Conservation (phyloP, 257 asterid species). For the Solanum ossicruentum region DNA sequence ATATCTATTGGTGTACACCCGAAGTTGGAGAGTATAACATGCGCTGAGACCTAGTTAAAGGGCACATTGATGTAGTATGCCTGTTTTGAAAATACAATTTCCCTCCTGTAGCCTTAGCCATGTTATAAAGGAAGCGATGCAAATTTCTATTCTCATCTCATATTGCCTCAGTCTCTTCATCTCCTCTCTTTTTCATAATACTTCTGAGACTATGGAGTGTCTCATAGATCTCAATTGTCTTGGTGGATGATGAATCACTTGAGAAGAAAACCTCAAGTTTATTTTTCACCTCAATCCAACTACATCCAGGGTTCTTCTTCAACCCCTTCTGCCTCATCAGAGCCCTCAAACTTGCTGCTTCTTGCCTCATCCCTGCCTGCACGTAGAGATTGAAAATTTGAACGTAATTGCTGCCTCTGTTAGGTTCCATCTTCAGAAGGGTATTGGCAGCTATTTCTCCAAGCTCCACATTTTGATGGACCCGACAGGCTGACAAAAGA, state of each 20-base stretch:
- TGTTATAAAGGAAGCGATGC: background rate
- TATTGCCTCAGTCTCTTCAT: conserved; percentile 12
- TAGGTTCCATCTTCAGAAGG: conserved; percentile 41
- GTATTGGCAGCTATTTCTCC: conserved; percentile 72
- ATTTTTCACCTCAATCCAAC: conserved; percentile 73
- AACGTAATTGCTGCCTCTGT: conserved; percentile 45
- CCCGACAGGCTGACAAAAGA: conserved; percentile 63
- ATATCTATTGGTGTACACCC: too few species aligned
- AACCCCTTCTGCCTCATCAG: conserved; percentile 56
- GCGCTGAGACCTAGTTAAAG: too few species aligned
- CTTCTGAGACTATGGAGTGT: conserved; percentile 27
- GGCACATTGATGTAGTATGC: too few species aligned
- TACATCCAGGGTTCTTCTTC: conserved; percentile 67
- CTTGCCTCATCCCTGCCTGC: conserved; percentile 51
- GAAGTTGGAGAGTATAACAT: too few species aligned
- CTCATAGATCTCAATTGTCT: conserved; percentile 31
- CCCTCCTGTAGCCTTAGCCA: background rate
- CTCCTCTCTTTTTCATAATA: conserved; percentile 24
- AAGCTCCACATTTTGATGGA: conserved; percentile 43
- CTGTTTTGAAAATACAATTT: background rate
- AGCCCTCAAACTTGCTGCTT: conserved; percentile 63
- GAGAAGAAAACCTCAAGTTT: conserved; percentile 59
- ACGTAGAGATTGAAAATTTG: conserved; percentile 59
- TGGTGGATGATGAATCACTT: conserved; percentile 45
- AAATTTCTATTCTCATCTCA: background rate